Base-by-base conservation (phyloP, 768 basidiomycete genomes). In the Amanita inopinata region DNA sequence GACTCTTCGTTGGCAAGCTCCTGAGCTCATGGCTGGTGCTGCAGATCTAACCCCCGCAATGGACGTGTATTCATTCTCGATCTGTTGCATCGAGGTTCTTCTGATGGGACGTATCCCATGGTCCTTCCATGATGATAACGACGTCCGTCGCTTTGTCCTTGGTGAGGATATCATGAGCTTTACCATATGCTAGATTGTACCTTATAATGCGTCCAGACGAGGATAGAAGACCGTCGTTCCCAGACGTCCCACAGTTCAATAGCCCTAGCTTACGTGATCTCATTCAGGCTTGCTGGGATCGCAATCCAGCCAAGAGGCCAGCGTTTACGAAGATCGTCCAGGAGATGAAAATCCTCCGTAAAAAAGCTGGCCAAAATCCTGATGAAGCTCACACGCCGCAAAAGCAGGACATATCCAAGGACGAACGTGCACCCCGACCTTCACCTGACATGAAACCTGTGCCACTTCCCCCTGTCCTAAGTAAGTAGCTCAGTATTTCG, bases 1-100 rank as follows among this genome's bases (percentile, higher is more conserved):
- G 1, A 80, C 78, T 0, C 58, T 82, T 27, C 66, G 80, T 17
- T 88, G 84, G 83, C 74, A 74, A 51, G 74, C 79, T 12, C 84
- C 84, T 1, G 82, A 86, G 55, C 59, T 83, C 25, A 69, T 84
- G 63, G 53, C 55, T 22, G 80, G 76, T 1, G 51, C 57, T 11
- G 63, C 59, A 12, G 56, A 59, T 12, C 54, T 78, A 36, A 83
- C 78, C 0, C 56, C 63, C 1, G 69, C 72, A 24, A 71, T 71
- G 45, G 84, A 87, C 51, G 75, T 86, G 0, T 88, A 83, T 49
- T 71, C 82, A 1, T 88, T 74, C 52, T 73, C 77, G 0, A 79
- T 86, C 38, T 69, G 67, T 43, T 83, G 82, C 41, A 62, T 76
- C n/a, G 81, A 83, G 55, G 73, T 83, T 43, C 57, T 83, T 37